A percentile compares a stretch with the other conserved stretches of the same genome.
Evolutionary conservation across 192 early-diverging fungal species (phyloP).

Genomic region (Dimargaris xerosporica): DNA sequence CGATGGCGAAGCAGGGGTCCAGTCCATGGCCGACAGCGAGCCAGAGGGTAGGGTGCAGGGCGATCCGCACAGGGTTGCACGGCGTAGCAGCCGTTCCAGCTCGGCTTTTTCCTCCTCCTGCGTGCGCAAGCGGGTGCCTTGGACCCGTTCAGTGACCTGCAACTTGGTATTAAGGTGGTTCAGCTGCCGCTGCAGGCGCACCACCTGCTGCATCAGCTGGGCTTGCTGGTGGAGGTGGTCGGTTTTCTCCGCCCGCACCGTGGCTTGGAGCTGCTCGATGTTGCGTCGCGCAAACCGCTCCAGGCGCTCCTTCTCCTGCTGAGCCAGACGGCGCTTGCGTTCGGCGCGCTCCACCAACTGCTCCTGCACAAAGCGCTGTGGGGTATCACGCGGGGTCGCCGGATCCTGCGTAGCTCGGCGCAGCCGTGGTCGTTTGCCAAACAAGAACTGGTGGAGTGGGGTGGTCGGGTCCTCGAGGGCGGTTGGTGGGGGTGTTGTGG

Average conservation of each 20-base stretch:
- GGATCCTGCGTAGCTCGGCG: background rate
- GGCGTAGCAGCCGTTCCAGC: background rate
- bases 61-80: background rate
- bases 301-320: constrained; percentile 10
- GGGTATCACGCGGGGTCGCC: background rate
- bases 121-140: background rate
- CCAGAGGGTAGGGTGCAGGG: background rate
- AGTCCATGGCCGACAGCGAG: background rate
- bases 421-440: background rate
- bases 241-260: background rate
- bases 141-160: background rate
- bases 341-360: constrained; percentile 2
- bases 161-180: background rate
- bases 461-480: background rate
- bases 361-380: background rate
- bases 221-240: background rate
- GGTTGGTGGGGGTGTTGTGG: background rate
- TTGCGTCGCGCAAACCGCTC: constrained; percentile 10
- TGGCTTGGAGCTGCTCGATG: constrained; percentile 3
- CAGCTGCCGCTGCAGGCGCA: background rate
- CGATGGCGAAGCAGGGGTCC: background rate
- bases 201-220: background rate
- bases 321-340: background rate
- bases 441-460: background rate
- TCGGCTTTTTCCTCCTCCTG: background rate